Evolutionary conservation across 2,329 filamentous ascomycete genomes (phyloP).

Genomic region (Rutstroemia sydowiana): DNA sequence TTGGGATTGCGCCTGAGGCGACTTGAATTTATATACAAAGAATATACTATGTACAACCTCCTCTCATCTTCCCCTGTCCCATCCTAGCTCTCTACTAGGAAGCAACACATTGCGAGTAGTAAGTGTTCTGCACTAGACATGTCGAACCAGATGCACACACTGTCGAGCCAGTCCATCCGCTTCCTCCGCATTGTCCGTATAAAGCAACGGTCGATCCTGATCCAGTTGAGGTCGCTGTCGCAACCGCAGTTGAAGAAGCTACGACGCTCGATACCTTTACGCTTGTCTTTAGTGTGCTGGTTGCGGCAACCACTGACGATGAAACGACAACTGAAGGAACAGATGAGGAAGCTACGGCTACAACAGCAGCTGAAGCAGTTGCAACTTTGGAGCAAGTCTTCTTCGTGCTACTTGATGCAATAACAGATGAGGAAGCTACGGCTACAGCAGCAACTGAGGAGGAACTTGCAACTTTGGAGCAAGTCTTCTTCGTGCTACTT

Average conservation of each 20-base stretch:
- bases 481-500: background rate
- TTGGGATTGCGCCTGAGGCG: background rate
- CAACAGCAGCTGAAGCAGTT: background rate
- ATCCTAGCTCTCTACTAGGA: background rate
- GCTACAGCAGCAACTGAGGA: too few species aligned
- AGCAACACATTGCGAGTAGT: conserved; percentile 8
- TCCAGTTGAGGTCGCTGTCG: background rate
- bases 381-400: background rate
- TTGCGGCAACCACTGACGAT: background rate
- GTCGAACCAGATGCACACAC: background rate
- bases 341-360: too few species aligned
- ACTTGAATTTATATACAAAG: background rate
- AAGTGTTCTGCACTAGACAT: background rate
- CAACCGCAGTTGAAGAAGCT: background rate
- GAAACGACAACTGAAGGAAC: background rate
- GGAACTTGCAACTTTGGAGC: background rate
- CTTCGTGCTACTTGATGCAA: background rate
- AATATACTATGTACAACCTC: conserved; percentile 1
- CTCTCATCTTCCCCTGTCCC: too few species aligned
- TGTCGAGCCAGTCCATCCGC: background rate
- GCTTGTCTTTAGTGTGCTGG: background rate
- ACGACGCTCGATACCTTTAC: background rate
- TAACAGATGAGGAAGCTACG: too few species aligned
- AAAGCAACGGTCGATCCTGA: background rate
- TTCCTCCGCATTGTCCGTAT: conserved; percentile 9